A percentile compares a stretch with the other conserved stretches of the same genome.
These are phyloP conservation scores for Penicillium psychrofluorescens DNA, from an alignment of 495 filamentous ascomycete species.

Conservation along the genomic window DNA sequence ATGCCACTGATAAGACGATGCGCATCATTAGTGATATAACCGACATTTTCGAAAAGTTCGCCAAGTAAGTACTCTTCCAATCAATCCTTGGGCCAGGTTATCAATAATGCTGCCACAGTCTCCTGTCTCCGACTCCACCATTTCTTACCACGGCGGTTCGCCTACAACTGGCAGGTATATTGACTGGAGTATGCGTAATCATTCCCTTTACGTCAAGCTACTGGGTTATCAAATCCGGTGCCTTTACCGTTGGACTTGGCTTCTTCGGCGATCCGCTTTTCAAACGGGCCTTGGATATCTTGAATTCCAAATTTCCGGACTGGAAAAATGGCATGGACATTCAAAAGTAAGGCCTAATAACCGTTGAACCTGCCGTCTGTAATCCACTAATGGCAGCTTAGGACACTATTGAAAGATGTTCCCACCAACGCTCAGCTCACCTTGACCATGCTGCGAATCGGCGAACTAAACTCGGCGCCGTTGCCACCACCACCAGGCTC, in stretches of 20 bases:
- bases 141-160: slow-evolving; percentile 60
- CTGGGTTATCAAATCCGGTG: slow-evolving; percentile 62
- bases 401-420: slow-evolving; percentile 72
- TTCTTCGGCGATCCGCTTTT: slow-evolving; percentile 82
- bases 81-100: neutral
- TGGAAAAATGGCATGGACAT: slow-evolving; percentile 72
- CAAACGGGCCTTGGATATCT: slow-evolving; percentile 43
- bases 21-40: slow-evolving; percentile 64
- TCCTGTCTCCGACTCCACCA: slow-evolving; percentile 69
- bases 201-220: slow-evolving; percentile 64
- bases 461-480: slow-evolving; percentile 75
- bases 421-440: slow-evolving; percentile 86
- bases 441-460: slow-evolving; percentile 76
- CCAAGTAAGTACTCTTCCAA: slow-evolving; percentile 48
- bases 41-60: slow-evolving; percentile 75
- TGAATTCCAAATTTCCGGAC: slow-evolving; percentile 62
- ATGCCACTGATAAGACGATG: slow-evolving; percentile 70
- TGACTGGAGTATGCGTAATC: slow-evolving; percentile 49
- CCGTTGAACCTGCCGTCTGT: too few relatives aligned
- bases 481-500: slow-evolving; percentile 68
- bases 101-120: slow-evolving; percentile 32
- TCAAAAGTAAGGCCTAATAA: slow-evolving; percentile 41
- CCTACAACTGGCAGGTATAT: slow-evolving; percentile 52
- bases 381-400: slow-evolving; percentile 12
- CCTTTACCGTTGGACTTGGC: slow-evolving; percentile 58